Base-by-base conservation (phyloP, 2,329 filamentous ascomycete genomes). In the Elsinoe necatrix region DNA sequence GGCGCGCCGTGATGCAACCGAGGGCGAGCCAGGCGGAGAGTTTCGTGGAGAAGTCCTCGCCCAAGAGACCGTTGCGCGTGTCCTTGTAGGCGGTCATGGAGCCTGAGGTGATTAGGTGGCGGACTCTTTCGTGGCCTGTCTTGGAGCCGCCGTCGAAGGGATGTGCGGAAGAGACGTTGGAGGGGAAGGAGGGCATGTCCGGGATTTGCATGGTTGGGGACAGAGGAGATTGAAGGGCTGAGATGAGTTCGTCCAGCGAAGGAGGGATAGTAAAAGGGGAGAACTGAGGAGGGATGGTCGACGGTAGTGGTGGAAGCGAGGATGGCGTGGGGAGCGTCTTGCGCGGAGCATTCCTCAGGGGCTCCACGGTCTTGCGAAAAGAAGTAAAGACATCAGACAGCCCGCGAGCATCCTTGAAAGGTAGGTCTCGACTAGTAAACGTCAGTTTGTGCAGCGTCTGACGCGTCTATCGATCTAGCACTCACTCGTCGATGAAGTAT, bases 401-500 rank as follows among this genome's bases (percentile, higher is more conserved):
- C 1, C 87, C 79, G 29, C 76, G 66, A 0, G 82, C 74, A 3
- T 76, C 71, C 2, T 76, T 65, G 47, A 87, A 75, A 0, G 81
- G 78, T 0, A 86, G 67, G 64, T 92, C 86, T 20, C 82, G 82
- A 62, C 86, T 90, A 55, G 3, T 21, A 7, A 9, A 7, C 34
- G 55, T 59, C 34, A 60, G 56, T 25, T 9, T 21, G 7, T 27
- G 39, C 18, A 8, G 3, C 51, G 8, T 14, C 3, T 20, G 25
- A 50, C 45, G n/a, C 31, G 14, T 11, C 16, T 23, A 8, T n/a
- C 20, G n/a, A 4, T 37, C 14, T 6, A 43, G n/a, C 21, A 79
- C 85, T 71, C 73, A 91, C 87, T 91, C 86, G 64, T 91, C 84
- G 52, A 91, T 76, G 59, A 84, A 84, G 63, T 87, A 91, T 67